These are phyloP conservation scores for Calocera cornea DNA, from an alignment of 768 basidiomycete genomes.

Conservation along the genomic window DNA sequence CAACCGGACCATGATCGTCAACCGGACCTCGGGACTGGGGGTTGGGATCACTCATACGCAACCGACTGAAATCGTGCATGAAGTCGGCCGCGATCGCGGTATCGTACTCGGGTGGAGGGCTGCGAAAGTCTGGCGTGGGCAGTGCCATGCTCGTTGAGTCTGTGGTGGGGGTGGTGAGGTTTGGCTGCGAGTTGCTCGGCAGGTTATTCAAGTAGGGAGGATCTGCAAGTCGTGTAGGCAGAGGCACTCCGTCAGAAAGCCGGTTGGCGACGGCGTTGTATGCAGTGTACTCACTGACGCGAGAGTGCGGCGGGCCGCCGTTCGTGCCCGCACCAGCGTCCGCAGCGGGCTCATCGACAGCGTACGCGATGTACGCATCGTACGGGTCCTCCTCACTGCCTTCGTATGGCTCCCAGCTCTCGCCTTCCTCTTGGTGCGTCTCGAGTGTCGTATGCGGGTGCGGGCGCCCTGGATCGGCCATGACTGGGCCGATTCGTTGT, in stretches of 20 bases:
- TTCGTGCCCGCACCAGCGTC: background rate
- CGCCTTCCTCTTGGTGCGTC: constrained; percentile 1
- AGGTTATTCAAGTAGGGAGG: background rate
- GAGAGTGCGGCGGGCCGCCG: background rate
- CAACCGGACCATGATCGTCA: background rate
- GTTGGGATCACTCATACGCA: background rate
- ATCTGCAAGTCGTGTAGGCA: background rate
- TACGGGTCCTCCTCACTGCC: background rate
- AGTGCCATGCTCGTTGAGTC: background rate
- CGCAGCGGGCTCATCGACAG: background rate
- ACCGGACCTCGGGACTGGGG: background rate
- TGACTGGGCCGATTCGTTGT: background rate
- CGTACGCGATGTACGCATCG: background rate
- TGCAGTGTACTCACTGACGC: background rate
- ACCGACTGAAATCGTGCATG: background rate
- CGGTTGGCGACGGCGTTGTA: background rate
- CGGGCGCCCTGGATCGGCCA: background rate
- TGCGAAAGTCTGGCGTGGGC: background rate
- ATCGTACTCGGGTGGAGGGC: background rate
- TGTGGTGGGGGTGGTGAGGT: background rate
- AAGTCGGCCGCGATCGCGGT: background rate
- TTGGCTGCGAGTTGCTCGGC: background rate
- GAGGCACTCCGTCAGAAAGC: background rate
- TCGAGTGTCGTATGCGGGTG: background rate
- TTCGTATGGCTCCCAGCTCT: background rate